phyloP scores from a whole-genome alignment of 2,329 filamentous ascomycete genomes.

The Scedosporium dehoogii region DNA sequence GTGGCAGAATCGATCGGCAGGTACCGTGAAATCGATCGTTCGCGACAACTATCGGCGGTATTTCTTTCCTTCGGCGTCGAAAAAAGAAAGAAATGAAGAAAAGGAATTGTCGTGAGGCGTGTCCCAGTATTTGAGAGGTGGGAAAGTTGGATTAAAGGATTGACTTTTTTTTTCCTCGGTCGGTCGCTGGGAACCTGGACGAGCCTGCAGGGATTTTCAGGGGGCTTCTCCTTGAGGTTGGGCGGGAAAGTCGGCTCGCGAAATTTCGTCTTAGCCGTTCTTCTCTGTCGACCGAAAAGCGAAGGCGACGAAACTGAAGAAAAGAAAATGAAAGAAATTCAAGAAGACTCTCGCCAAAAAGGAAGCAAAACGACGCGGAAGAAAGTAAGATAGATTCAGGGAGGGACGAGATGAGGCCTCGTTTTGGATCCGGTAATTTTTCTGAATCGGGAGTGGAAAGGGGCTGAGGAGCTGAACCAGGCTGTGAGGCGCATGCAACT shows the following conservation, averaged over 20 bases:
- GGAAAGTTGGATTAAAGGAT: background rate
- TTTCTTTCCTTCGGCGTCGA: background rate
- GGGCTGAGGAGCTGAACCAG: constrained; percentile 5
- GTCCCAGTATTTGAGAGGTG: background rate
- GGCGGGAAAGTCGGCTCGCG: background rate
- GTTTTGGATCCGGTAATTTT: background rate
- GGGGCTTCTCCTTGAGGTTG: background rate
- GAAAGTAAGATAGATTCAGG: background rate
- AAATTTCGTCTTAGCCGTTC: background rate
- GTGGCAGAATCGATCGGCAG: too few relatives aligned
- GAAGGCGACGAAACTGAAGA: background rate
- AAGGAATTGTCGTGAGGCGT: background rate
- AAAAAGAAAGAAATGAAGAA: background rate
- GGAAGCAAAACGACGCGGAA: background rate
- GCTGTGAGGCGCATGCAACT: constrained; percentile 2
- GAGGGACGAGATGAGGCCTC: background rate
- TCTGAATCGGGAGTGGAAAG: background rate
- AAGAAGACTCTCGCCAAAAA: background rate
- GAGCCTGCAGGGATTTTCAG: background rate
- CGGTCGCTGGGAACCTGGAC: background rate
- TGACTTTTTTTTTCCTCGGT: background rate
- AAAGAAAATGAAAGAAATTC: background rate
- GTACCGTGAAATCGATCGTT: too few relatives aligned
- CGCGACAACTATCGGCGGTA: too few relatives aligned
- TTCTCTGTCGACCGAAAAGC: background rate